Base-by-base conservation (phyloP, 129 eudicot species). In the Saposhnikovia divaricata region DNA sequence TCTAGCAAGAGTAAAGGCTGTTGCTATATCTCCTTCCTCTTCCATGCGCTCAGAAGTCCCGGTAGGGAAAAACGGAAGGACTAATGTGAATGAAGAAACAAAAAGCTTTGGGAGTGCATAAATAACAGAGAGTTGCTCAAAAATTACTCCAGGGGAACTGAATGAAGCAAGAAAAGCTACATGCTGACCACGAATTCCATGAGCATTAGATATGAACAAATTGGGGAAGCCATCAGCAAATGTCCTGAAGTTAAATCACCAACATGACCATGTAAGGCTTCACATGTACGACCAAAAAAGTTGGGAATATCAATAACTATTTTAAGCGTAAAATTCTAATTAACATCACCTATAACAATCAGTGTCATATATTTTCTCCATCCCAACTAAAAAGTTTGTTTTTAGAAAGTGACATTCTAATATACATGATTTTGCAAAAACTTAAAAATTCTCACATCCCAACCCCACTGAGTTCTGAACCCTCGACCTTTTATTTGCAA, bases 221-320 rank as follows among this genome's bases (percentile, higher is more conserved):
- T 95, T 90, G 47, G 99, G 99, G 88, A 92, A 95, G 79, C 99
- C 99, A 89, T 95, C 99, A 81, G 89, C 99, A 79, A 95, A 95
- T 79, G 87, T 95, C 91, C 99, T 95, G 80, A 79, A 66, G 46
- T 71, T 68, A 45, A 51, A 51, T 38, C 27, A 74, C 74, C 46
- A 18, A 51, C 39, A 19, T 28, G 61, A n/a, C 75, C 80, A 75
- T 47, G 76, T 42, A 19, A 59, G 74, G 12, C 71, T 40, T 34
- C 81, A 44, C 28, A 78, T 31, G 34, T 57, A 63, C 55, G 70
- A 63, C 6, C 47, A 63, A 27, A 12, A 14, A 14, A 63, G 38
- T 63, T 55, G 19, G 63, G 27, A 55, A 63, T 63, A 11, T 27
- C 28, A 2, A 27, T 3, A 25, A 25, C 16, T 25, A 25, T 63